Evolutionary conservation across 1,139 yeast species (phyloP).

Genomic region (Candida smagusa): DNA sequence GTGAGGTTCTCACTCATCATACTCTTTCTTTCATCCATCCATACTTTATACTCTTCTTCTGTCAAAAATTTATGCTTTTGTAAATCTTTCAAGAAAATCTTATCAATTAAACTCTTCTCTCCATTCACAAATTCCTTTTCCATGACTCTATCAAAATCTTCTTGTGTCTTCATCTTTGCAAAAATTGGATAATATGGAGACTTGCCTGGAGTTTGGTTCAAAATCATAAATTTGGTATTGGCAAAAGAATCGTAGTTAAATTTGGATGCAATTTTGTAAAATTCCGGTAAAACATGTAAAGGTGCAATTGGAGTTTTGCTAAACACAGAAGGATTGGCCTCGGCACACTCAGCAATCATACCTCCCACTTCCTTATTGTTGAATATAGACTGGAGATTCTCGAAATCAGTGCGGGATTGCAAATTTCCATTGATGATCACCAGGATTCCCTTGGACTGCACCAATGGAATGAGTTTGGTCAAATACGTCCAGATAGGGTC

Average conservation of each 20-base stretch:
- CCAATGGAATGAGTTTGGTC: slow-evolving; percentile 56
- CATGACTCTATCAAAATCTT: slow-evolving; percentile 36
- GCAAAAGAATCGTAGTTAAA: slow-evolving; percentile 33
- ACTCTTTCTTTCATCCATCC: slow-evolving; percentile 10
- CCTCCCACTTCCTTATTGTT: slow-evolving; percentile 64
- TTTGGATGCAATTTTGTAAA: slow-evolving; percentile 48
- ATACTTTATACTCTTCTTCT: slow-evolving; percentile 17
- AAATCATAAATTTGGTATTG: slow-evolving; percentile 76
- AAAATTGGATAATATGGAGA: slow-evolving; percentile 56
- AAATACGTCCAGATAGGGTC: slow-evolving; percentile 69
- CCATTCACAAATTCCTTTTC: slow-evolving; percentile 25
- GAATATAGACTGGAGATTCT: slow-evolving; percentile 47
- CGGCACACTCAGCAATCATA: slow-evolving; percentile 94
- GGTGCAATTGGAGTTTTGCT: slow-evolving; percentile 47
- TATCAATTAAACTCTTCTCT: slow-evolving; percentile 29
- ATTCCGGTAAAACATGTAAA: slow-evolving; percentile 54
- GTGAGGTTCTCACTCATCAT: slow-evolving; percentile 10
- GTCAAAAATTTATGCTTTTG: slow-evolving; percentile 29
- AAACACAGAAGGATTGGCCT: slow-evolving; percentile 80
- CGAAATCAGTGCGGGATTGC: slow-evolving; percentile 51
- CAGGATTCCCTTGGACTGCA: slow-evolving; percentile 62
- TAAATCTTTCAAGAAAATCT: slow-evolving; percentile 30
- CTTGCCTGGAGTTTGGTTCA: slow-evolving; percentile 80
- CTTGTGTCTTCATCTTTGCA: slow-evolving; percentile 53
- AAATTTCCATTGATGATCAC: slow-evolving; percentile 83